A percentile compares a stretch with the other conserved stretches of the same genome.
Conservation (phyloP, 495 filamentous ascomycete species). For the Penicillium paradoxum region DNA sequence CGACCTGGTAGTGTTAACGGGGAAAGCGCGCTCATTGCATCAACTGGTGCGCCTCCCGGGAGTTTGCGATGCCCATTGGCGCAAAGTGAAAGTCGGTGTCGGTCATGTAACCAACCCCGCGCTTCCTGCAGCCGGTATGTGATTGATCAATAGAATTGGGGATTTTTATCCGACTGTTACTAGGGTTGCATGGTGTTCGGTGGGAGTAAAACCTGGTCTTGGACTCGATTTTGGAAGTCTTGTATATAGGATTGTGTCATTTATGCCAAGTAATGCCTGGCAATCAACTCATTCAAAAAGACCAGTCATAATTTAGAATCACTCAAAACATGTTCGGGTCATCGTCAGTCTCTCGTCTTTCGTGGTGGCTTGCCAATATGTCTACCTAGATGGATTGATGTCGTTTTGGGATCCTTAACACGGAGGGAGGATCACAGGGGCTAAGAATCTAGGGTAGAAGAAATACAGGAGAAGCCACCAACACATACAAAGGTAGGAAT, state of each 20-base stretch:
- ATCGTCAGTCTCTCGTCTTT: too few relatives aligned
- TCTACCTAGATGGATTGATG: too few relatives aligned
- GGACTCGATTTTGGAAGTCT: neutral
- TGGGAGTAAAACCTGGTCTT: constrained; percentile 4
- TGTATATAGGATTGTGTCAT: constrained; percentile 7
- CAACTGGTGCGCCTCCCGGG: neutral
- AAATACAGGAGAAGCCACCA: neutral
- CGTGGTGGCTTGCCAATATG: too few relatives aligned
- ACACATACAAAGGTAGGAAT: neutral
- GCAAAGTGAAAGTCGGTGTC: constrained; percentile 7
- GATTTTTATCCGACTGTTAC: neutral
- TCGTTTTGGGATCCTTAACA: too few relatives aligned
- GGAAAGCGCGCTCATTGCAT: neutral
- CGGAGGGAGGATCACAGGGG: too few relatives aligned
- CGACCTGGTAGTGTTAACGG: neutral
- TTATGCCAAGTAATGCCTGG: neutral
- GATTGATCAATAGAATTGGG: neutral
- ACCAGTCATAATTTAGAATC: neutral
- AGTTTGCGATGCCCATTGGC: constrained; percentile 2
- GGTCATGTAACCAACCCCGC: neutral
- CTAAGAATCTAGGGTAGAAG: neutral
- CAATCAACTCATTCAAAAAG: neutral
- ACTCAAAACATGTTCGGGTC: neutral
- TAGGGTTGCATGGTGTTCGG: constrained; percentile 9
- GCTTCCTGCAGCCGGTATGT: constrained; percentile 2